Evolutionary conservation across 192 early-diverging fungal genomes (phyloP).

Genomic region (Coemansia sp.): DNA sequence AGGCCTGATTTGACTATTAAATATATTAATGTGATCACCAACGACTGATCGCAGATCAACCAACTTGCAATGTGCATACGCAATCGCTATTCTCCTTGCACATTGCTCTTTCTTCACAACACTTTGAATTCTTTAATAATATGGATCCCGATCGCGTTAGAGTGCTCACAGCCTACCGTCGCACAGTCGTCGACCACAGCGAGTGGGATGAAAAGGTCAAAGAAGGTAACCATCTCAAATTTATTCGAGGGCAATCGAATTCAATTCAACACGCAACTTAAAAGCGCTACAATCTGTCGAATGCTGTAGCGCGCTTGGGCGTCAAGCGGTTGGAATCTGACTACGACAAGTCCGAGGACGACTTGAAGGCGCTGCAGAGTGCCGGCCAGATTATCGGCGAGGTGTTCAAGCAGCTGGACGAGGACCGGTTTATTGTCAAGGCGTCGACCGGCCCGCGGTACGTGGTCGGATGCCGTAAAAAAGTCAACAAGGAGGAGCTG

Average conservation of each 20-base stretch:
- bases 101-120: neutral
- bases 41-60: no score
- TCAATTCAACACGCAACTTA: neutral
- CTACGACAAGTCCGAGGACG: slow-evolving; percentile 94
- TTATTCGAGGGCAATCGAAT: no score
- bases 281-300: neutral
- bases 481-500: slow-evolving; percentile 91
- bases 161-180: slow-evolving; percentile 82
- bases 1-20: no score
- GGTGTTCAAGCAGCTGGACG: slow-evolving; percentile 95
- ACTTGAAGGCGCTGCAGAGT: slow-evolving; percentile 96
- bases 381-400: slow-evolving; percentile 99
- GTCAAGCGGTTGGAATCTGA: slow-evolving; percentile 84
- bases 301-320: slow-evolving; percentile 67
- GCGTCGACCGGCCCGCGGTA: slow-evolving; percentile 94
- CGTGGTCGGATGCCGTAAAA: slow-evolving; percentile 94
- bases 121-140: neutral
- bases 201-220: slow-evolving; percentile 95
- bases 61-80: no score
- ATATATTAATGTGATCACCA: no score
- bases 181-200: slow-evolving; percentile 86
- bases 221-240: slow-evolving; percentile 54
- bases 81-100: neutral
- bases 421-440: slow-evolving; percentile 97
- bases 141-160: slow-evolving; percentile 62